phyloP scores from a whole-genome alignment of 306 rosid species.

The Canavalia ensiformis region DNA sequence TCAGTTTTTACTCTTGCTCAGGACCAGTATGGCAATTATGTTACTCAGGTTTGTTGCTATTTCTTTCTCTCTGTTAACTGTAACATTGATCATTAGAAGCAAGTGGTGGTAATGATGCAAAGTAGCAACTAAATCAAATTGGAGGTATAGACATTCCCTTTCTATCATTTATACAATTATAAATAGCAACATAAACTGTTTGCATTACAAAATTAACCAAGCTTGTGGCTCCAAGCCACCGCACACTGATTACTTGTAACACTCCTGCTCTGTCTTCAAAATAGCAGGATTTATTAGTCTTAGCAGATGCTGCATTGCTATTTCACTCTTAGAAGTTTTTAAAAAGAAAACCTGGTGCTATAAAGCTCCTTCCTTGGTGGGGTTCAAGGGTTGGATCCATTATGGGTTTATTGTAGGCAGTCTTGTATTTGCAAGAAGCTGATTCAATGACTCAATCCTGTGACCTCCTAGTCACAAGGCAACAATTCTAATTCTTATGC shows the following conservation, averaged over 20 bases:
- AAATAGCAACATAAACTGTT: neutral
- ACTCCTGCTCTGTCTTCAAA: slow-evolving; percentile 9
- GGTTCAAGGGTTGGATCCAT: neutral
- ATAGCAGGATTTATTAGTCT: slow-evolving; percentile 11
- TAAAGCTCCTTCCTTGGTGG: neutral
- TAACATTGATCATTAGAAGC: slow-evolving; percentile 4
- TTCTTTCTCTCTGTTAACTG: neutral
- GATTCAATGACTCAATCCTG: neutral
- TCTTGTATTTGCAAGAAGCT: neutral
- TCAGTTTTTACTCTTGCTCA: slow-evolving; percentile 68
- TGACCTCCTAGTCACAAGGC: neutral
- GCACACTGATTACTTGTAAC: neutral
- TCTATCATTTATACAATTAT: slow-evolving; percentile 8
- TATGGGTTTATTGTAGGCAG: neutral
- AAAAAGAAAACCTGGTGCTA: neutral
- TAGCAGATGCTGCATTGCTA: slow-evolving; percentile 5
- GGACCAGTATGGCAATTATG: slow-evolving; percentile 76
- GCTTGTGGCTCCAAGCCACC: slow-evolving; percentile 37
- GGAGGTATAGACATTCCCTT: slow-evolving; percentile 16
- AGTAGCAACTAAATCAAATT: slow-evolving; percentile 8
- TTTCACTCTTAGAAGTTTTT: neutral
- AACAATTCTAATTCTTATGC: neutral
- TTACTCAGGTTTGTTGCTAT: slow-evolving; percentile 64
- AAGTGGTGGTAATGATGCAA: neutral
- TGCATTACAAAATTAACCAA: slow-evolving; percentile 6